Evolutionary conservation across 305 asterid species (phyloP), one percentile per base, ranked within the genome.

Genomic region (Striga hermonthica): DNA sequence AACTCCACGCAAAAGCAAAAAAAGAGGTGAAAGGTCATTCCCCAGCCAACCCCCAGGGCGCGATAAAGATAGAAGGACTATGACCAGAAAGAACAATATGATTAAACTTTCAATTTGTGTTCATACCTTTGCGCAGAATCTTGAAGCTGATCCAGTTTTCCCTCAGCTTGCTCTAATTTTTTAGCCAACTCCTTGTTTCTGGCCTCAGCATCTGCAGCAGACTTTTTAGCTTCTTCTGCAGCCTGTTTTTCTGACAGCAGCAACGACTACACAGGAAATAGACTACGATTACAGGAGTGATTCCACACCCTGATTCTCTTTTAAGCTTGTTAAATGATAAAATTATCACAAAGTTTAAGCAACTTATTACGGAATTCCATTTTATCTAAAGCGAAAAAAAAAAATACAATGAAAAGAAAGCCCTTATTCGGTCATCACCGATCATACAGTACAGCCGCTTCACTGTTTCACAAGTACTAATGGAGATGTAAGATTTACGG

Each of bases 91-190:
- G 2, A 22, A 22, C 31, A 22, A 22, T 22, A 22, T 22, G 1
- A n/a, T n/a, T n/a, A n/a, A n/a, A 50, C 43, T 67, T 39, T 55
- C 38, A 47, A 59, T 69, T 22, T 48, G 66, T 62, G 41, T 66
- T 60, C 79, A 73, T 67, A 93, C 99, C 99, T 93, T 77, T 84
- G 97, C 38, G 83, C 74, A 22, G 95, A 86, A 74, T 84, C 97
- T 79, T 86, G 97, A 66, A 93, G 88, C 83, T 86, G 95, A 45
- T 83, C 84, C 31, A 72, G 82, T 83, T 87, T 93, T 45, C 82
- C 83, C 69, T 79, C 90, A 10, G 95, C 78, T 54, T 82, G 92
- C 72, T 85, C 93, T 38, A 93, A 74, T 63, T 81, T 90, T 72
- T 79, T 81, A 9, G 74, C 81, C 68, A 90, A 74, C 64, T 82